phyloP scores from a whole-genome alignment of 2,329 filamentous ascomycete genomes.

The Ilyonectria mors-panacis region DNA sequence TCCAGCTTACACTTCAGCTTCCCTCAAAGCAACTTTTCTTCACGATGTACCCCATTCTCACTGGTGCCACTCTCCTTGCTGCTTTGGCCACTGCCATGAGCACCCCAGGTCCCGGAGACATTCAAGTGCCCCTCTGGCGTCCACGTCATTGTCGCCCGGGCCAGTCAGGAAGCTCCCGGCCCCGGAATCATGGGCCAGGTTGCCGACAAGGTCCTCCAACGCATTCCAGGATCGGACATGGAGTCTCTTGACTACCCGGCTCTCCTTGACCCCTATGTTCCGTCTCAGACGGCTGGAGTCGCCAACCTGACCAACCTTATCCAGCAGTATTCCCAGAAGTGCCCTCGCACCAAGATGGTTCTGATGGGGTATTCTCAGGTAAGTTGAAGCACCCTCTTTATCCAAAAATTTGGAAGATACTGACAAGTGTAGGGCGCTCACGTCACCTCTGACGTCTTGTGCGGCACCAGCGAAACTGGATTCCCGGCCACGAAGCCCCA shows the following conservation, averaged over 20 bases:
- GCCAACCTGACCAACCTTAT: slow-evolving; percentile 24
- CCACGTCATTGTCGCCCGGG: slow-evolving; percentile 42
- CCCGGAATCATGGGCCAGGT: slow-evolving; percentile 42
- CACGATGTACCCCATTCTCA: slow-evolving; percentile 28
- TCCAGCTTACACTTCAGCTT: not conserved
- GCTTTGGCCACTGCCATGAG: slow-evolving; percentile 4
- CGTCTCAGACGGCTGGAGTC: slow-evolving; percentile 41
- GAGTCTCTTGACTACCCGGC: slow-evolving; percentile 39
- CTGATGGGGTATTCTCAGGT: slow-evolving; percentile 44
- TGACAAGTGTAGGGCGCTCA: slow-evolving; percentile 38
- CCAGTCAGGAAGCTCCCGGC: slow-evolving; percentile 39
- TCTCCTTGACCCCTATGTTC: slow-evolving; percentile 30
- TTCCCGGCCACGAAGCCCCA: slow-evolving; percentile 39
- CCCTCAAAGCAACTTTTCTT: not conserved
- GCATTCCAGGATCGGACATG: slow-evolving; percentile 31
- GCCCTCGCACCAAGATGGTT: slow-evolving; percentile 41
- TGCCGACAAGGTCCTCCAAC: slow-evolving; percentile 26
- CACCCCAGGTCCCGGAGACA: not conserved
- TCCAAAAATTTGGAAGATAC: not conserved
- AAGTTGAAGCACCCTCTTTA: not conserved
- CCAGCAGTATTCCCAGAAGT: slow-evolving; percentile 26
- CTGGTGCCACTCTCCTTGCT: slow-evolving; percentile 2
- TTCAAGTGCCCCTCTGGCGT: slow-evolving; percentile 31
- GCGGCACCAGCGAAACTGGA: slow-evolving; percentile 39
- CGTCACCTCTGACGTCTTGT: slow-evolving; percentile 41